phyloP scores from a whole-genome alignment of 768 basidiomycete genomes.

The Tremella mesenterica region DNA sequence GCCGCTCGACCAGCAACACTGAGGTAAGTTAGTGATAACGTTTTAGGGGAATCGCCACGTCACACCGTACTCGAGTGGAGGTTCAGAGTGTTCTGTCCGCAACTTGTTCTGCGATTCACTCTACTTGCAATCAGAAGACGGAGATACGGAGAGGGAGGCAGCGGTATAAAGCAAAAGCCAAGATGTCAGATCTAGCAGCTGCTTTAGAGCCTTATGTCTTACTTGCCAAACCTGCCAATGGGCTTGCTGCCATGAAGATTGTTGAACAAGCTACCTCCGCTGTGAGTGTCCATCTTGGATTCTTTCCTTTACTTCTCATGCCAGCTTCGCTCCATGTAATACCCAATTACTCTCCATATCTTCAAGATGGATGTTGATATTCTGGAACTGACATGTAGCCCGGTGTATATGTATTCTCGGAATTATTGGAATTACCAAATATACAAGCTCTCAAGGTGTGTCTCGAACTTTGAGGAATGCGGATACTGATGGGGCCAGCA shows the following conservation, averaged over 20 bases:
- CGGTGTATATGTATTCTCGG: constrained; percentile 85
- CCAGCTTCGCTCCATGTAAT: neutral
- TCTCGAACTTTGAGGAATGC: neutral
- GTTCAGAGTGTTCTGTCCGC: too few species aligned
- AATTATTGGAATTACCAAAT: constrained; percentile 70
- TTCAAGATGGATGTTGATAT: neutral
- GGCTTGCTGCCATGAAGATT: constrained; percentile 77
- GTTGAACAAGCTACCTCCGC: constrained; percentile 78
- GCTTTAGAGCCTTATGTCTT: constrained; percentile 70
- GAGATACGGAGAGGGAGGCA: too few species aligned
- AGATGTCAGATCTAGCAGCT: constrained; percentile 18
- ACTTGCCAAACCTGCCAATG: constrained; percentile 84
- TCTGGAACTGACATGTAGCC: constrained; percentile 43
- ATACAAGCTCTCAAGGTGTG: constrained; percentile 64
- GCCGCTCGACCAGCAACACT: too few species aligned
- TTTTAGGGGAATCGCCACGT: too few species aligned
- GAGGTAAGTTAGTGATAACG: too few species aligned
- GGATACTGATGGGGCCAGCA: constrained; percentile 53
- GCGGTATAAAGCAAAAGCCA: neutral
- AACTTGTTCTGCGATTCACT: too few species aligned
- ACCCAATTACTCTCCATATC: neutral
- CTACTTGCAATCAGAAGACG: too few species aligned
- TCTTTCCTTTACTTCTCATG: neutral
- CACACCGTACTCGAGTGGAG: too few species aligned
- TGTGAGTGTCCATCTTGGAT: constrained; percentile 19